phyloP scores from a whole-genome alignment of 2,329 filamentous ascomycete species.

The Xylariaceae sp. region DNA sequence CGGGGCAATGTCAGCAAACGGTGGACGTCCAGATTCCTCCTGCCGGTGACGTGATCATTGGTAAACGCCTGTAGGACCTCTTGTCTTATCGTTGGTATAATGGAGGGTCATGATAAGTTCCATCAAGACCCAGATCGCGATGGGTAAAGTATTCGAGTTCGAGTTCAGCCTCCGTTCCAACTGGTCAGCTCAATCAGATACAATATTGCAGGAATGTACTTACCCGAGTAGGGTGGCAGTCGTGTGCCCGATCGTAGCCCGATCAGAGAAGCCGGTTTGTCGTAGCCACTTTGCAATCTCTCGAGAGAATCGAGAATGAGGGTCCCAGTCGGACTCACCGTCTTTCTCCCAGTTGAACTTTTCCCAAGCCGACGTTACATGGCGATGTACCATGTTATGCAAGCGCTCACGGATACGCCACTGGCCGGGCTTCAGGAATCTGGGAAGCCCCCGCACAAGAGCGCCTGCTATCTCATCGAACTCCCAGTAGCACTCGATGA shows the following conservation, averaged over 20 bases:
- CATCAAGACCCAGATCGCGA: conserved; percentile 27
- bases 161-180: too few relatives aligned
- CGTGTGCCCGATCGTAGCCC: conserved; percentile 1
- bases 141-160: conserved; percentile 28
- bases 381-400: conserved; percentile 8
- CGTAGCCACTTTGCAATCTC: conserved; percentile 19
- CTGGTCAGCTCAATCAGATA: background rate
- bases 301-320: conserved; percentile 18
- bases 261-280: conserved; percentile 13
- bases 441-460: conserved; percentile 22
- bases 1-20: conserved; percentile 17
- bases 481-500: conserved; percentile 16
- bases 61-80: conserved; percentile 18
- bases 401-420: conserved; percentile 15
- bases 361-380: conserved; percentile 11
- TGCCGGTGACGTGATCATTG: too few relatives aligned
- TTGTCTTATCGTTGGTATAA: conserved; percentile 18
- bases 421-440: conserved; percentile 19
- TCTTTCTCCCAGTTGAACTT: conserved; percentile 19
- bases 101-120: conserved; percentile 23
- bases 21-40: too few relatives aligned
- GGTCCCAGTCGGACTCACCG: conserved; percentile 25
- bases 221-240: conserved; percentile 11
- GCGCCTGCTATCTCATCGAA: conserved; percentile 1
- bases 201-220: background rate